These are phyloP conservation scores for Zizania palustris DNA, from an alignment of 202 grass and related monocot species.

Conservation along the genomic window DNA sequence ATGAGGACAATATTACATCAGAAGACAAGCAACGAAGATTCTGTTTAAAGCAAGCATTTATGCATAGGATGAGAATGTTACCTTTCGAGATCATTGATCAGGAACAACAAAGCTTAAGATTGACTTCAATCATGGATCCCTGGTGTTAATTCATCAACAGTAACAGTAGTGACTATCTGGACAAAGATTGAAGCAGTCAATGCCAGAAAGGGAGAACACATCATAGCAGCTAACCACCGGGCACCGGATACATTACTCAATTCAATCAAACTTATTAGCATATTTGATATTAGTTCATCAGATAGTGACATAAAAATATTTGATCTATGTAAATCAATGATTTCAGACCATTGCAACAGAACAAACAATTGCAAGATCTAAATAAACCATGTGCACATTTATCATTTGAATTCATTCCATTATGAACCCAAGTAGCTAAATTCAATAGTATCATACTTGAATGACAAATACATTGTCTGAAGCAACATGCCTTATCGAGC, in stretches of 20 bases:
- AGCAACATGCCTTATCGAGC: too few relatives aligned
- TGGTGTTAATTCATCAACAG: slow-evolving; percentile 65
- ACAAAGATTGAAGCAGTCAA: slow-evolving; percentile 12
- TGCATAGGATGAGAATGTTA: slow-evolving; percentile 23
- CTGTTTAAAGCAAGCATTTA: not conserved
- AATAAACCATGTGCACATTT: not conserved
- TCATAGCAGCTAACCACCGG: not conserved
- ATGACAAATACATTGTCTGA: too few relatives aligned
- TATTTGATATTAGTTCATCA: not conserved
- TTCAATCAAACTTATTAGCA: not conserved
- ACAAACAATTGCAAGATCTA: not conserved
- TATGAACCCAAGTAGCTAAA: too few relatives aligned
- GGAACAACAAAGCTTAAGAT: slow-evolving; percentile 93
- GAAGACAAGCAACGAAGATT: slow-evolving; percentile 15
- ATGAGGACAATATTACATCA: not conserved
- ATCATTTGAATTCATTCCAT: too few relatives aligned
- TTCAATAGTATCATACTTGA: too few relatives aligned
- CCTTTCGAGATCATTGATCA: slow-evolving; percentile 97
- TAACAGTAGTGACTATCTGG: slow-evolving; percentile 74
- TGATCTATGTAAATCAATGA: not conserved
- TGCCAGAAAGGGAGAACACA: not conserved
- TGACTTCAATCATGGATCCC: slow-evolving; percentile 87
- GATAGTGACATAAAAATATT: not conserved
- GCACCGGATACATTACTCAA: not conserved
- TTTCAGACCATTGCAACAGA: not conserved